These are phyloP conservation scores for Claviceps spartinae DNA, from an alignment of 2,329 filamentous ascomycete species.

Conservation along the genomic window DNA sequence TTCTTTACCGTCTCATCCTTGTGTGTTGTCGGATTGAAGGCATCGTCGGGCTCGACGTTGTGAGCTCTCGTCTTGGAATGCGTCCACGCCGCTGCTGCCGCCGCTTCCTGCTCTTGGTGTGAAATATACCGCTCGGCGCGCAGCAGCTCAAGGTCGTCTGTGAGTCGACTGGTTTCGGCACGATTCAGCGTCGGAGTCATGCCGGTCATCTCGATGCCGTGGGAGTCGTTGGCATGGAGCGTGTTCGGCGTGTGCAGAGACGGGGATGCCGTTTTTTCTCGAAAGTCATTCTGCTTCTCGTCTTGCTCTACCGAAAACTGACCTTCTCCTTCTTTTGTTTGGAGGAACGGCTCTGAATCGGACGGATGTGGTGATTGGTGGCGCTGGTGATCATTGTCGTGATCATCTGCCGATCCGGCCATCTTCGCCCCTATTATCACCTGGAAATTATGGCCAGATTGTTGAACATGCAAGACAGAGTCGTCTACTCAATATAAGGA, in stretches of 20 bases:
- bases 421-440: background rate
- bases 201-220: constrained; percentile 9
- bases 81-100: constrained; percentile 6
- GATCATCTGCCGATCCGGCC: constrained; percentile 2
- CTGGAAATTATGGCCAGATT: no score
- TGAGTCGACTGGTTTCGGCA: constrained; percentile 24
- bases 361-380: background rate
- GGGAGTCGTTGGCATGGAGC: constrained; percentile 12
- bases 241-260: constrained; percentile 19
- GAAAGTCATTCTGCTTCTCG: constrained; percentile 7
- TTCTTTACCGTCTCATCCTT: constrained; percentile 18
- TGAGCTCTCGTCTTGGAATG: constrained; percentile 20
- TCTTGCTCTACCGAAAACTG: background rate
- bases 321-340: background rate
- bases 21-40: constrained; percentile 26
- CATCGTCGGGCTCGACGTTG: constrained; percentile 27
- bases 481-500: no score
- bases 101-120: constrained; percentile 24
- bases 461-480: no score
- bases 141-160: constrained; percentile 36
- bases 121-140: constrained; percentile 34
- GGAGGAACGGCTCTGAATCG: constrained; percentile 3
- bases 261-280: constrained; percentile 14
- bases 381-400: constrained; percentile 2
- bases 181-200: constrained; percentile 16